phyloP scores from a whole-genome alignment of 75 land plant species.

The Picea sitchensis region DNA sequence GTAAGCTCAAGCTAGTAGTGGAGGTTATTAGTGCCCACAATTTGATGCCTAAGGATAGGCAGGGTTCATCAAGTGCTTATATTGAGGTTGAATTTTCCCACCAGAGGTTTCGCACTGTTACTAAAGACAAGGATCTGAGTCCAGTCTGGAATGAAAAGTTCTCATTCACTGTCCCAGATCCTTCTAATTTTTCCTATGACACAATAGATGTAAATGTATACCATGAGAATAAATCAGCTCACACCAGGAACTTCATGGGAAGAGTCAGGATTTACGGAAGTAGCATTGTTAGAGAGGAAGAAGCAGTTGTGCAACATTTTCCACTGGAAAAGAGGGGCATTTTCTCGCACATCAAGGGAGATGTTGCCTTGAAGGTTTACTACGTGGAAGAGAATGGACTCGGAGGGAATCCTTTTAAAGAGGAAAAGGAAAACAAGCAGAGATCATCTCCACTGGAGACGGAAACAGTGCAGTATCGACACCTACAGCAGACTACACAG shows the following conservation, averaged over 20 bases:
- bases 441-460: constrained; percentile 6
- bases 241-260: constrained; percentile 56
- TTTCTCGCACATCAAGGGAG: constrained; percentile 70
- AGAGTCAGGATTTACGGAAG: constrained; percentile 50
- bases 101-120: constrained; percentile 54
- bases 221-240: constrained; percentile 33
- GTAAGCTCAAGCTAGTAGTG: constrained; percentile 66
- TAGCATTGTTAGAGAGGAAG: constrained; percentile 48
- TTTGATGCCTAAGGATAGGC: constrained; percentile 76
- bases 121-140: constrained; percentile 65
- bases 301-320: constrained; percentile 51
- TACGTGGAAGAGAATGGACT: constrained; percentile 34
- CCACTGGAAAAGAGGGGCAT: constrained; percentile 65
- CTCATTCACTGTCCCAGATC: constrained; percentile 56
- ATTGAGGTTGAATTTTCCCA: constrained; percentile 72
- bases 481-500: constrained; percentile 2
- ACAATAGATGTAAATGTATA: constrained; percentile 60
- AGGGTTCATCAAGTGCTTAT: constrained; percentile 61
- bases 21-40: constrained; percentile 66
- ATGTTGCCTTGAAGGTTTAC: constrained; percentile 61
- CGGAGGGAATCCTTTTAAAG: neutral
- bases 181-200: constrained; percentile 35
- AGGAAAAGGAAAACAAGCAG: constrained; percentile 5
- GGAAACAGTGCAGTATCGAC: neutral
- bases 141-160: constrained; percentile 78